These are phyloP conservation scores for Aphanomyces invadans DNA, from an alignment of 352 stramenopile genomes.

Conservation along the genomic window DNA sequence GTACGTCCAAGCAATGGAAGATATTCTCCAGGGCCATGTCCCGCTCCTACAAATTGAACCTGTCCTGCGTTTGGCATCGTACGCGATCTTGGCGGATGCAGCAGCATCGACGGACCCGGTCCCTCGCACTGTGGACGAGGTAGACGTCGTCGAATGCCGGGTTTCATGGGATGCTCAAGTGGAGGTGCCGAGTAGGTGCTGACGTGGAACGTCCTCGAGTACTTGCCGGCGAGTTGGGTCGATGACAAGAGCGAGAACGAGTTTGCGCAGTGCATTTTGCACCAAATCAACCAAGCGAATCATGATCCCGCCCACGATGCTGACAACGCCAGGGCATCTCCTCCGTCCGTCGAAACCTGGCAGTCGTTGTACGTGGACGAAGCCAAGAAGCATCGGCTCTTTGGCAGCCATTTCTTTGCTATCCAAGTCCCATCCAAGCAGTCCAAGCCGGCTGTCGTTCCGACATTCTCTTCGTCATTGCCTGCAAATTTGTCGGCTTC, in stretches of 20 bases:
- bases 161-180: constrained; percentile 12
- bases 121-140: constrained; percentile 31
- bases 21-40: constrained; percentile 85
- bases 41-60: constrained; percentile 69
- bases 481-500: not conserved
- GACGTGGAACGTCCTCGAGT: constrained; percentile 73
- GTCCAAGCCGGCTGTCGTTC: constrained; percentile 26
- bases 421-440: constrained; percentile 13
- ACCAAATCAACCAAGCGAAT: constrained; percentile 21
- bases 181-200: constrained; percentile 51
- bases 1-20: constrained; percentile 89
- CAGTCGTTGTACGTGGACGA: constrained; percentile 83
- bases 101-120: constrained; percentile 29
- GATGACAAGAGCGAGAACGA: constrained; percentile 56
- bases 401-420: constrained; percentile 84
- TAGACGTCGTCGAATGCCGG: not conserved
- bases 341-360: constrained; percentile 37
- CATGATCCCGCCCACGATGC: constrained; percentile 38
- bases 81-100: constrained; percentile 77
- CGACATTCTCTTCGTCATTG: no score
- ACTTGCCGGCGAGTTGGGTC: constrained; percentile 76
- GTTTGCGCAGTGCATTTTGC: constrained; percentile 71
- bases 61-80: constrained; percentile 61
- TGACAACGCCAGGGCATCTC: constrained; percentile 37
- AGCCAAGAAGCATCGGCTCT: constrained; percentile 68